Evolutionary conservation across 495 filamentous ascomycete genomes (phyloP).

Genomic region (Penicillium pancosmium): DNA sequence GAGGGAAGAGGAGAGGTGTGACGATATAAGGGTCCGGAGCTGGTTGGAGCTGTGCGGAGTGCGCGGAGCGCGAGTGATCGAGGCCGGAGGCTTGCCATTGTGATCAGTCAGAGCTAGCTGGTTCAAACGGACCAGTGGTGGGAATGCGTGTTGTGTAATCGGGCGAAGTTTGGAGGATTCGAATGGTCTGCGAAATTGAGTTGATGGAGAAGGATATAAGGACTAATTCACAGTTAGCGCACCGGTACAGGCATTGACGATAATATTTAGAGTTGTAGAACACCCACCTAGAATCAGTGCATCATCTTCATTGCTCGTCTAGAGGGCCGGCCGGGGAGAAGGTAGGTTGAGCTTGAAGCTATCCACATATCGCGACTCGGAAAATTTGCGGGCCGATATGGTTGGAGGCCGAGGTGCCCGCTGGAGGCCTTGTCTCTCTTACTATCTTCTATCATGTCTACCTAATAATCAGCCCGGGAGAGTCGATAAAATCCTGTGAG

Average conservation of each 20-base stretch:
- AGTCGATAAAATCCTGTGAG: no score
- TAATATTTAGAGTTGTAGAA: no score
- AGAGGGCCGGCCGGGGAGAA: constrained; percentile 5
- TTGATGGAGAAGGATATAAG: background rate
- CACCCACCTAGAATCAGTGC: no score
- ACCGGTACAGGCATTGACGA: no score
- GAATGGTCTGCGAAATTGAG: background rate
- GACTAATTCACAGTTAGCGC: background rate
- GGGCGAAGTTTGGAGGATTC: background rate
- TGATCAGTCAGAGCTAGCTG: background rate
- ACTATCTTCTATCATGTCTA: background rate
- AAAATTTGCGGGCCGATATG: constrained; percentile 7
- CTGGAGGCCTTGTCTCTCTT: background rate
- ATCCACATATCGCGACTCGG: constrained; percentile 16
- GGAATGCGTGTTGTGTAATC: background rate
- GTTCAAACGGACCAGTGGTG: background rate
- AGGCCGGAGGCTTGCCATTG: background rate
- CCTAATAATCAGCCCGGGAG: no score
- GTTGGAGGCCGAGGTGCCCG: background rate
- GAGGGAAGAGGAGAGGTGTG: constrained; percentile 8
- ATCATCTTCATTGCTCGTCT: no score
- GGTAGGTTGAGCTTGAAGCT: constrained; percentile 27
- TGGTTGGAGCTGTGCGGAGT: constrained; percentile 13
- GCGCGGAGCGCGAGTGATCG: constrained; percentile 12
- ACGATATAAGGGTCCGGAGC: constrained; percentile 11